A percentile compares a stretch with the other conserved stretches of the same genome.
Evolutionary conservation across 176 grass and related monocot species (phyloP).

Genomic region (Carex myosuroides): DNA sequence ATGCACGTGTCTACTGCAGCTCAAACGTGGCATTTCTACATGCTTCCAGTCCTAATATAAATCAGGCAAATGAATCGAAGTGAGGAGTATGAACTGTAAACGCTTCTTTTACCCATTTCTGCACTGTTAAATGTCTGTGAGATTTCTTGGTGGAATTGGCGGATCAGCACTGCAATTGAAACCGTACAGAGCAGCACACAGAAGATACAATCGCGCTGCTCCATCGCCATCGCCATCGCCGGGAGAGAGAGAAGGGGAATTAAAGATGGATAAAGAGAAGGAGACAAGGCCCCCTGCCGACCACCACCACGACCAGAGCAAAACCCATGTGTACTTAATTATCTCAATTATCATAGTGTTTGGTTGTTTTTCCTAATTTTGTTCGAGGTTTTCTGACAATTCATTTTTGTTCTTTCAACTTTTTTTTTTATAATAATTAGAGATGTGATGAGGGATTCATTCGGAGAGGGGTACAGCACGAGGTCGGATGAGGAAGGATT

Average conservation of each 20-base stretch:
- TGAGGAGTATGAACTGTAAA: neutral
- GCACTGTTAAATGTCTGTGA: neutral
- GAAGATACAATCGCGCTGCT: neutral
- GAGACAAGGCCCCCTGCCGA: neutral
- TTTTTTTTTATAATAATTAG: conserved; percentile 7
- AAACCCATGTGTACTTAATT: neutral
- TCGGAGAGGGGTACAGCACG: conserved; percentile 69
- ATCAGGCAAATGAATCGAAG: neutral
- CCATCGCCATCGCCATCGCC: neutral
- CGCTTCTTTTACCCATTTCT: neutral
- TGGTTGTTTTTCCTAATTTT: neutral
- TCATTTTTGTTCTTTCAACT: neutral
- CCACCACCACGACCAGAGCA: neutral
- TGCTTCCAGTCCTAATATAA: neutral
- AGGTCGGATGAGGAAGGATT: conserved; percentile 75
- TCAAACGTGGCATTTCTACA: neutral
- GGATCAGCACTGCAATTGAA: neutral
- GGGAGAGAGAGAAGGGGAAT: neutral
- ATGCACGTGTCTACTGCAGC: neutral
- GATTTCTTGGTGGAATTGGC: neutral
- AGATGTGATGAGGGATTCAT: conserved; percentile 65
- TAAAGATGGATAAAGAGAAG: conserved; percentile 3
- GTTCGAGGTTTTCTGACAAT: neutral
- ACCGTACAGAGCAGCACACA: neutral
- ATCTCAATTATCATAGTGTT: neutral